phyloP scores from a whole-genome alignment of 2,329 filamentous ascomycete species.

The Diaporthe australafricana region DNA sequence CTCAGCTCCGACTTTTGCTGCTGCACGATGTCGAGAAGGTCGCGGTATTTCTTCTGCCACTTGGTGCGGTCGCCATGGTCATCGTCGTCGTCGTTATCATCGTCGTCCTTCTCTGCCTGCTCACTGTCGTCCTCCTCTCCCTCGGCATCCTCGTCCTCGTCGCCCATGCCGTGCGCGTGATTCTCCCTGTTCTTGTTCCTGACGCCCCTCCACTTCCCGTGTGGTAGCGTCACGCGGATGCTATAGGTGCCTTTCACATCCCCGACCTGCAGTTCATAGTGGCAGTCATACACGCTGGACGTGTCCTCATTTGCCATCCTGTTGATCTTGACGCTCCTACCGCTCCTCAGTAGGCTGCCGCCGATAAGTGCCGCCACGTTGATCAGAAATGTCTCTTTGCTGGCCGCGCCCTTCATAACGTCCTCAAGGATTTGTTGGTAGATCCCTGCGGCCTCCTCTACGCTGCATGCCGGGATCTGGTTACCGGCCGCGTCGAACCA shows the following conservation, averaged over 20 bases:
- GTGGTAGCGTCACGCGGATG: conserved; percentile 61
- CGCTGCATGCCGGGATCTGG: conserved; percentile 53
- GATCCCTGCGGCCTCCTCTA: conserved; percentile 67
- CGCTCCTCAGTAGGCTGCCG: conserved; percentile 59
- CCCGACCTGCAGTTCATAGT: conserved; percentile 68
- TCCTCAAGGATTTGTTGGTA: conserved; percentile 64
- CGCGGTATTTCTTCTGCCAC: conserved; percentile 66
- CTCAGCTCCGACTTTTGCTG: conserved; percentile 66
- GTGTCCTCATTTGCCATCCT: not conserved
- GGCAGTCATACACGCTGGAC: conserved; percentile 46
- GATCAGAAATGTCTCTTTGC: conserved; percentile 67
- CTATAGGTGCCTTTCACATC: conserved; percentile 63
- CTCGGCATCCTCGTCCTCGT: conserved; percentile 36
- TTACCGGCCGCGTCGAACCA: conserved; percentile 64
- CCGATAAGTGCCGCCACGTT: conserved; percentile 70
- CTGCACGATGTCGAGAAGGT: conserved; percentile 69
- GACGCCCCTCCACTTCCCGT: conserved; percentile 53
- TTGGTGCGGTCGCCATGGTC: conserved; percentile 43
- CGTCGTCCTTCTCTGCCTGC: conserved; percentile 36
- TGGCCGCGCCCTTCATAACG: conserved; percentile 61
- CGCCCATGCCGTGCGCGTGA: conserved; percentile 37
- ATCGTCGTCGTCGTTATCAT: conserved; percentile 40
- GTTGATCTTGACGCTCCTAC: conserved; percentile 19
- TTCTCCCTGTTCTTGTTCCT: conserved; percentile 8
- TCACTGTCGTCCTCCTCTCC: conserved; percentile 41